Base-by-base conservation (phyloP, 2,329 filamentous ascomycete species). In the Didymella segeticola region DNA sequence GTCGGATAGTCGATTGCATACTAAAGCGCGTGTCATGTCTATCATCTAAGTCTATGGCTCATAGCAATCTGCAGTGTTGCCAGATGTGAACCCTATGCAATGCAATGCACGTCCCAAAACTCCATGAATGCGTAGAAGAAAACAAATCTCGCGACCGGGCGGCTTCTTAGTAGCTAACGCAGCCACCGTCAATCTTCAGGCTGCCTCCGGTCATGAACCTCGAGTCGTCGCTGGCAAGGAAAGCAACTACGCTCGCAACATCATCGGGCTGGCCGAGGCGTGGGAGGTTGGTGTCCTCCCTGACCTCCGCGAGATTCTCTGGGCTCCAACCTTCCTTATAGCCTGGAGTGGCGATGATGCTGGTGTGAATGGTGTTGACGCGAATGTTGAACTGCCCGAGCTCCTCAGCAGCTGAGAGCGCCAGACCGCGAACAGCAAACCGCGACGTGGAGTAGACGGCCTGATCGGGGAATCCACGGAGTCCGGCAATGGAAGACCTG, bases 361-460 rank as follows among this genome's bases (percentile, higher is more conserved):
- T 73, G 5, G 74, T 75, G 55, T 77, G 75, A 14, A 77, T 72
- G 2, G 74, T 76, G 59, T 76, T 77, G 47, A 76, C 75, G 23
- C 75, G 71, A 53, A 76, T 76, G 34, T 70, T 69, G 43, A 68
- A 61, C 26, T 69, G 70, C 8, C 74, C 74, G 4, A 77, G 62
- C 52, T 76, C 75, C 15, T 67, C 66, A 7, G 75, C 74, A 22
- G 75, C 75, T 6, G 74, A 74, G 5, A 72, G 62, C 23, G 72
- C 72, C n/a, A 77, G 69, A 12, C 75, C 75, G 6, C 74, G 70
- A 7, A 72, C 55, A 12, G 74, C 74, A 39, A 76, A 76, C 36
- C 75, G 75, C 27, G 72, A 70, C 1, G 66, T 67, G 5, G 73
- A 74, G 58, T 76, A 75, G 9, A 70, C 60, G 17, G 68, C 69